Percentiles rank a stretch among this genome's conserved stretches.
phyloP scores from a whole-genome alignment of 2,329 filamentous ascomycete species.

The Atkinsonella hypoxylon region DNA sequence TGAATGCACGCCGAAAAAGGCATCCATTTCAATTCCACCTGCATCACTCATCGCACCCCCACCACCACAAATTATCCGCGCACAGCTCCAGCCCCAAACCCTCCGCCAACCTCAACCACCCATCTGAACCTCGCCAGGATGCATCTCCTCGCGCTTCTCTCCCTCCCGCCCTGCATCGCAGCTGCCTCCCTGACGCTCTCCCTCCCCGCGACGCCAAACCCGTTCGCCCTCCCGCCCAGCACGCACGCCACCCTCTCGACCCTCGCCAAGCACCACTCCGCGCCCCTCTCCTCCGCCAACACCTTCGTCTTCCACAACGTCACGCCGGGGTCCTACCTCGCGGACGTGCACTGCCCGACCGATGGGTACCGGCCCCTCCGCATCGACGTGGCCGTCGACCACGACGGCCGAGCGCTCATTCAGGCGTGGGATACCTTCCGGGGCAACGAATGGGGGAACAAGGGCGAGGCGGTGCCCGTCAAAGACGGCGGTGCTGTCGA shows the following conservation, averaged over 20 bases:
- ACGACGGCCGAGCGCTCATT: constrained; percentile 26
- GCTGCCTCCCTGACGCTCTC: constrained; percentile 29
- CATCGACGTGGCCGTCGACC: constrained; percentile 51
- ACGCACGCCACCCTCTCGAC: constrained; percentile 51
- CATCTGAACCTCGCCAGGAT: constrained; percentile 13
- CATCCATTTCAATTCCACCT: too few species aligned
- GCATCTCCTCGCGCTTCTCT: constrained; percentile 22
- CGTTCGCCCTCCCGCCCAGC: constrained; percentile 45
- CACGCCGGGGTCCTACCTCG: constrained; percentile 62
- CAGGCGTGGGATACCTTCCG: constrained; percentile 74
- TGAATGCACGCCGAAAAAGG: too few species aligned
- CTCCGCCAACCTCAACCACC: not conserved
- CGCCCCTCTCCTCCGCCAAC: constrained; percentile 55
- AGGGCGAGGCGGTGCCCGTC: constrained; percentile 48
- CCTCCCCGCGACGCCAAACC: constrained; percentile 37
- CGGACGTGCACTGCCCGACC: constrained; percentile 65
- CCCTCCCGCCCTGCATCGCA: constrained; percentile 8
- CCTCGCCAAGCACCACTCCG: constrained; percentile 28
- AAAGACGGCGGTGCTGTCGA: constrained; percentile 38
- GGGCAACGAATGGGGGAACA: constrained; percentile 83
- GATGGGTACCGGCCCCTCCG: constrained; percentile 68
- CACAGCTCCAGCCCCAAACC: not conserved
- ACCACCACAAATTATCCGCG: not conserved
- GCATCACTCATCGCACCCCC: too few species aligned
- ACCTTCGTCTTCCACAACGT: constrained; percentile 69